Conservation (phyloP, 202 grass and related monocot genomes). For the Sporobolus alterniflorus region DNA sequence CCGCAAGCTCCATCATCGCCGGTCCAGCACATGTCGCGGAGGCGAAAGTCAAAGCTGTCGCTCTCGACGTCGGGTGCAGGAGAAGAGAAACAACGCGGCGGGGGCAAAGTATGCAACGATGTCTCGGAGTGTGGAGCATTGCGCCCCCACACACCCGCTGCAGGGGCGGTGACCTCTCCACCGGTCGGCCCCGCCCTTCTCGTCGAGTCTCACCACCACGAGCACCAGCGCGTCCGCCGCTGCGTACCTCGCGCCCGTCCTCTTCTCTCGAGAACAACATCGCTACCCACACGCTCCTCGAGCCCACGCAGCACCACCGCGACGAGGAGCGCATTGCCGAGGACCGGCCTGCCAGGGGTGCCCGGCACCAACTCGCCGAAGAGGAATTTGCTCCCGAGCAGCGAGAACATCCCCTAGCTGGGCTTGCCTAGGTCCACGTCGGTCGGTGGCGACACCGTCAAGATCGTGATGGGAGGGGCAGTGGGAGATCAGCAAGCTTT, state of each 20-base stretch:
- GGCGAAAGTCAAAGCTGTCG: conserved; percentile 77
- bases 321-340: conserved; percentile 62
- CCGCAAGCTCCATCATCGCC: no score
- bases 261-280: conserved; percentile 65
- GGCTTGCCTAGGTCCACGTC: conserved; percentile 80
- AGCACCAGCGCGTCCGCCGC: conserved; percentile 67
- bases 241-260: conserved; percentile 52
- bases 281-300: conserved; percentile 59
- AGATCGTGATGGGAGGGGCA: no score
- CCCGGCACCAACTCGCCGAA: conserved; percentile 57
- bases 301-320: conserved; percentile 47
- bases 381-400: conserved; percentile 92
- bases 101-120: conserved; percentile 71
- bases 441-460: no score
- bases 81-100: conserved; percentile 85
- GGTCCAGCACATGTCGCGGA: conserved; percentile 85
- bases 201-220: conserved; percentile 48
- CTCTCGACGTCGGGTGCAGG: conserved; percentile 78
- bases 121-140: conserved; percentile 67
- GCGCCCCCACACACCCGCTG: conserved; percentile 59
- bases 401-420: conserved; percentile 96
- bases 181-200: conserved; percentile 26
- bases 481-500: no score
- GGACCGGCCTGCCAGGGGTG: conserved; percentile 47
- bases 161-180: neutral